Evolutionary conservation across 2,329 filamentous ascomycete genomes (phyloP).

Genomic region (Emmonsiellopsis sp.): DNA sequence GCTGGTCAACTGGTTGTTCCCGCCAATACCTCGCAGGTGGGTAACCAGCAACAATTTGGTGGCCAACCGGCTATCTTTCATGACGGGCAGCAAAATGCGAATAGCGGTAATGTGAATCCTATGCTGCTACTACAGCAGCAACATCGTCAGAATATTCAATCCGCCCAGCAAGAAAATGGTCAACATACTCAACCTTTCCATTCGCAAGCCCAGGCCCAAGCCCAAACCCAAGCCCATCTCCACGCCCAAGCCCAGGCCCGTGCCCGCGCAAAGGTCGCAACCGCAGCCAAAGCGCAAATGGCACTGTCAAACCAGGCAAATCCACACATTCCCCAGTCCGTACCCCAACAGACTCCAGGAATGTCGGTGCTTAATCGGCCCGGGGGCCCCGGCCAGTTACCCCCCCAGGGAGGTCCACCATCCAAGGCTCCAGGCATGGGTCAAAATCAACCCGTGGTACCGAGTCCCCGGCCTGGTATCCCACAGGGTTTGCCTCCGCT

Average conservation of each 20-base stretch:
- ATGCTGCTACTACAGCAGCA: conserved; percentile 32
- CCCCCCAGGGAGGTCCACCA: conserved; percentile 25
- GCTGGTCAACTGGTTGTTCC: conserved; percentile 55
- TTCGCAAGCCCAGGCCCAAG: conserved; percentile 30
- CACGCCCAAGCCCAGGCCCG: too few species aligned
- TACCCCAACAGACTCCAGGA: conserved; percentile 30
- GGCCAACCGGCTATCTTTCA: conserved; percentile 28
- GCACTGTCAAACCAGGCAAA: conserved; percentile 35
- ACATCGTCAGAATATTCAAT: conserved; percentile 32
- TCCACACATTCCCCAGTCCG: conserved; percentile 27
- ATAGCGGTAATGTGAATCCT: conserved; percentile 27
- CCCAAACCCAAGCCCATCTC: conserved; percentile 4
- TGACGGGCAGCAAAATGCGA: conserved; percentile 27
- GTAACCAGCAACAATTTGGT: conserved; percentile 31
- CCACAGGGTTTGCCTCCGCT: conserved; percentile 25
- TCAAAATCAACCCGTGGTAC: conserved; percentile 23
- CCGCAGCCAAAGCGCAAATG: conserved; percentile 36
- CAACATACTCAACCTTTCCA: conserved; percentile 31
- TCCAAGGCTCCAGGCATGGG: conserved; percentile 25
- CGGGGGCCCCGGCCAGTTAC: conserved; percentile 29
- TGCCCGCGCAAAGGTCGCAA: conserved; percentile 15
- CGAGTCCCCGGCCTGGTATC: conserved; percentile 22
- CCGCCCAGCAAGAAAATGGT: conserved; percentile 32
- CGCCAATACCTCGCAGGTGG: conserved; percentile 45
- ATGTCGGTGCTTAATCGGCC: conserved; percentile 37